Base-by-base conservation (phyloP, 2,329 filamentous ascomycete species). In the Apiospora hydei region DNA sequence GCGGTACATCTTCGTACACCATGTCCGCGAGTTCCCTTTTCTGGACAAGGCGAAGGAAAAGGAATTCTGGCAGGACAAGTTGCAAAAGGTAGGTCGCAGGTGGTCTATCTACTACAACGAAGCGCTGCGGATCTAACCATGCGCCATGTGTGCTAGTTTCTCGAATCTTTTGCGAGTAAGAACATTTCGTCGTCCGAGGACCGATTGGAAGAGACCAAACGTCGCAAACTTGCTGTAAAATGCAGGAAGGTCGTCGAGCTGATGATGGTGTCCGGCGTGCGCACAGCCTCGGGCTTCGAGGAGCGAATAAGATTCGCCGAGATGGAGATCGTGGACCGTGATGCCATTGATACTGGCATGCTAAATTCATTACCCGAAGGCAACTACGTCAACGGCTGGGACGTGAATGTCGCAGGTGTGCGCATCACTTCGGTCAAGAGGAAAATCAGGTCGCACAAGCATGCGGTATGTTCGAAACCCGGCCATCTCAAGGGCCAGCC, bases 41-140 rank as follows among this genome's bases (percentile, higher is more conserved):
- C 89, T 99, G 75, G 95, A 99, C 83, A 94, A 97, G 86, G 96
- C 96, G 30, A 93, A 91, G 79, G 96, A 99, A 88, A 98, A 98
- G 88, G 96, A 99, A 84, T 99, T 99, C 80, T 99, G 96, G 96
- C 96, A 99, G 84, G 95, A 98, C 81, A 98, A 97, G 82, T 86
- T 99, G 73, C 96, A 99, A 86, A 90, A 95, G 80, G 94, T 97
- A 84, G 77, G 93, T 91, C 24, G 34, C 1, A 67, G 1, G 21
- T 53, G 38, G 64, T 30, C 14, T 4, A 18, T 7, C 38, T 13
- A 14, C 24, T 34, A 41, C 38, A 30, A 44, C 24, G 66, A 70
- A 66, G 67, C 71, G 70, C 73, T 53, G 73, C 70, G n/a, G 24
- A n/a, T 41, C 16, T 67, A 26, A 64, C 10, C 24, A 38, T 16